Conservation (phyloP, 495 filamentous ascomycete genomes). For the Aspergillus sclerotioniger region DNA sequence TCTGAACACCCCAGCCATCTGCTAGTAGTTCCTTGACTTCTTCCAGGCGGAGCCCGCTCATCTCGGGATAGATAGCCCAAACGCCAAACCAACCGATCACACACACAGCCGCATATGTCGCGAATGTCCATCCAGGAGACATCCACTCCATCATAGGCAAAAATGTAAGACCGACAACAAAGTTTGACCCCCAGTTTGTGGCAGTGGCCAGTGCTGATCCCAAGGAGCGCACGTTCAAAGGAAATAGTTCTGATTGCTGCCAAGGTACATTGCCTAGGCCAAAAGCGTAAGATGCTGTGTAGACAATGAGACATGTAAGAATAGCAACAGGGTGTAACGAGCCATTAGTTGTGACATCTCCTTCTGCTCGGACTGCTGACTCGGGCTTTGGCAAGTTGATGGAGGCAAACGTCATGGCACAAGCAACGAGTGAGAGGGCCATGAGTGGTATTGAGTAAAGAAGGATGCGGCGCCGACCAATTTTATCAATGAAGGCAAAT, state of each 20-base stretch:
- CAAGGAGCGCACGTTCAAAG: constrained; percentile 74
- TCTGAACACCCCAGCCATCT: constrained; percentile 69
- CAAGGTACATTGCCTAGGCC: constrained; percentile 92
- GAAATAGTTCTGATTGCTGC: constrained; percentile 91
- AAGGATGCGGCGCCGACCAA: constrained; percentile 78
- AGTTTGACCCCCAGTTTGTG: constrained; percentile 88
- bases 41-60: constrained; percentile 75
- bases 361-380: not conserved
- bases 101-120: constrained; percentile 70
- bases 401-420: constrained; percentile 64
- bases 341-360: constrained; percentile 6
- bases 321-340: constrained; percentile 49
- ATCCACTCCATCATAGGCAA: constrained; percentile 79
- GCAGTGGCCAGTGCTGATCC: constrained; percentile 82
- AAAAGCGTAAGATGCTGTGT: constrained; percentile 79
- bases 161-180: constrained; percentile 84
- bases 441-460: constrained; percentile 85
- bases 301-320: constrained; percentile 70
- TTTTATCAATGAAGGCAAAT: constrained; percentile 72
- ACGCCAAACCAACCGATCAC: constrained; percentile 61
- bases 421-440: constrained; percentile 65
- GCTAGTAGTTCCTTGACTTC: constrained; percentile 73
- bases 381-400: constrained; percentile 36
- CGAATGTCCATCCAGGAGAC: constrained; percentile 75
- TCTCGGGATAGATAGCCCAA: constrained; percentile 80